Evolutionary conservation across 2,329 filamentous ascomycete genomes (phyloP).

Genomic region (Colletotrichum liriopes): DNA sequence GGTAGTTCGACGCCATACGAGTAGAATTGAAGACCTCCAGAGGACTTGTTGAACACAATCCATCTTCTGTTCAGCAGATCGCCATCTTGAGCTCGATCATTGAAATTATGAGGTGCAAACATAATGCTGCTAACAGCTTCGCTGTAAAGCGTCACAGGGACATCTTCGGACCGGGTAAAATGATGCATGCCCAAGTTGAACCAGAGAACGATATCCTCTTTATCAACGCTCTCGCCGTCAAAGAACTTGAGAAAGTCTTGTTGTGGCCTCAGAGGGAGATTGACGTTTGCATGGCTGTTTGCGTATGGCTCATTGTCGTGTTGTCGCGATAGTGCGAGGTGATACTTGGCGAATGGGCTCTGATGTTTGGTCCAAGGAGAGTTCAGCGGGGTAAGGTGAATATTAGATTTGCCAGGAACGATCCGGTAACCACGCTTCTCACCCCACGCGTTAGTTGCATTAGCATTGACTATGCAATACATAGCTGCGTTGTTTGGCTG

Average conservation of each 20-base stretch:
- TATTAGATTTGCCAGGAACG: constrained; percentile 99
- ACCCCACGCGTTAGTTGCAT: constrained; percentile 62
- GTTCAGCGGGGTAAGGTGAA: constrained; percentile 61
- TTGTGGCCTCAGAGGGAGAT: constrained; percentile 53
- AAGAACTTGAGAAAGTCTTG: constrained; percentile 61
- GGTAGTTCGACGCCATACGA: constrained; percentile 52
- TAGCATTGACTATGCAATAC: constrained; percentile 62
- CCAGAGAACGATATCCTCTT: constrained; percentile 60
- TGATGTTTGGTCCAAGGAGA: constrained; percentile 59
- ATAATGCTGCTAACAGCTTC: constrained; percentile 52
- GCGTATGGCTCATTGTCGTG: constrained; percentile 40
- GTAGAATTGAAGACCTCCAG: constrained; percentile 48
- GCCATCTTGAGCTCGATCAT: constrained; percentile 54
- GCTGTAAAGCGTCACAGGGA: constrained; percentile 52
- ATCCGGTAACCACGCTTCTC: constrained; percentile 92
- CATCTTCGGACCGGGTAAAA: constrained; percentile 44
- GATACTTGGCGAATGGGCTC: constrained; percentile 60
- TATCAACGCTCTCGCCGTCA: constrained; percentile 52
- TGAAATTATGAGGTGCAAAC: constrained; percentile 54
- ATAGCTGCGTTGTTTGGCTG: constrained; percentile 60
- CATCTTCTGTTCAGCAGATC: constrained; percentile 55
- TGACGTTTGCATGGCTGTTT: constrained; percentile 39
- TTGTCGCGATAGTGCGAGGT: constrained; percentile 57
- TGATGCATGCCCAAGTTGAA: constrained; percentile 68
- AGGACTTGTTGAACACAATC: constrained; percentile 47